Evolutionary conservation across 2,329 filamentous ascomycete genomes (phyloP).

Genomic region (Xylariales sp.): DNA sequence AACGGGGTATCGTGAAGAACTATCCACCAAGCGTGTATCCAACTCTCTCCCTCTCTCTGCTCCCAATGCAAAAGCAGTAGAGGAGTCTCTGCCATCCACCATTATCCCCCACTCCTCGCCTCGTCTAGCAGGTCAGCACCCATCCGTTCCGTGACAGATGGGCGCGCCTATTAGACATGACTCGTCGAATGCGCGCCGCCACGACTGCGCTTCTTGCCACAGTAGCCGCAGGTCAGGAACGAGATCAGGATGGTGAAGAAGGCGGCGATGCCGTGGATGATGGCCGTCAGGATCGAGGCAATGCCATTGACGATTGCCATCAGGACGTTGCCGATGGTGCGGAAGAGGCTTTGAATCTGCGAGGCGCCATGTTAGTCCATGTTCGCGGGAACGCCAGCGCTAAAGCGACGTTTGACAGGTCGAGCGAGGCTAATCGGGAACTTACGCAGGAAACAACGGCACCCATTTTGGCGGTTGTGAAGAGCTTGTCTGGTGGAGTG

Average conservation of each 20-base stretch:
- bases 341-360: slow-evolving; percentile 56
- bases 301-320: slow-evolving; percentile 67
- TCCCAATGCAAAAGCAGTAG: slow-evolving; percentile 1
- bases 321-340: slow-evolving; percentile 60
- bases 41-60: slow-evolving; percentile 5
- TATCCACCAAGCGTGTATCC: too few species aligned
- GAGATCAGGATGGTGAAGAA: slow-evolving; percentile 63
- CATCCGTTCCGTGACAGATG: background rate
- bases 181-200: slow-evolving; percentile 24
- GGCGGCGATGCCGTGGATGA: slow-evolving; percentile 62
- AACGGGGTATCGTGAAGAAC: slow-evolving; percentile 28
- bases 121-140: background rate
- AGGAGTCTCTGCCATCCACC: slow-evolving; percentile 8
- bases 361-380: slow-evolving; percentile 18
- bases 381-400: background rate
- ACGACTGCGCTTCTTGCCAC: slow-evolving; percentile 21
- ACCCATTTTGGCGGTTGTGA: slow-evolving; percentile 58
- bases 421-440: slow-evolving; percentile 18
- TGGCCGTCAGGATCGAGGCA: slow-evolving; percentile 58
- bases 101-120: slow-evolving; percentile 6
- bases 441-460: slow-evolving; percentile 80
- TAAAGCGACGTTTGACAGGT: background rate
- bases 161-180: slow-evolving; percentile 23
- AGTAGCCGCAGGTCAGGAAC: slow-evolving; percentile 55
- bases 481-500: slow-evolving; percentile 11